Evolutionary conservation across 352 stramenopile species (phyloP).

Genomic region (Pseudoperonospora humuli): DNA sequence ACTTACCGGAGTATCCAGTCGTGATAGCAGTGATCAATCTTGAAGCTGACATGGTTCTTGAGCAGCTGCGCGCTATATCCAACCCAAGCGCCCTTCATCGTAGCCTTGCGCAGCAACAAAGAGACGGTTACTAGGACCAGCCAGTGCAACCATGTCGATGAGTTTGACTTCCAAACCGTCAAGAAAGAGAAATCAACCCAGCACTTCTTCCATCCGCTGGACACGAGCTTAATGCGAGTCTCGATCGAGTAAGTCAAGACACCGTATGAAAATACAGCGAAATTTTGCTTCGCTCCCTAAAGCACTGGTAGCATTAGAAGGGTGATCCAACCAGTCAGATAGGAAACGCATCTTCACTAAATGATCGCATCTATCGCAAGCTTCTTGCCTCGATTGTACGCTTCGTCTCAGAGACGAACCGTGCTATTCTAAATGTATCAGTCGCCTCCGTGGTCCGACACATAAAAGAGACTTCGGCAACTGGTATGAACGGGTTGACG

Average conservation of each 20-base stretch:
- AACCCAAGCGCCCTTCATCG: background rate
- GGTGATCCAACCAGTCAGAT: too few species aligned
- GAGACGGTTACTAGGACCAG: background rate
- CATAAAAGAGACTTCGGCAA: too few species aligned
- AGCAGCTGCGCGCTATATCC: background rate
- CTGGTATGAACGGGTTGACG: too few species aligned
- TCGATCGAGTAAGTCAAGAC: background rate
- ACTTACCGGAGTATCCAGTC: background rate
- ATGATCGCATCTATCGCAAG: too few species aligned
- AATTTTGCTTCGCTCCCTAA: background rate
- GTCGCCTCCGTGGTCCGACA: too few species aligned
- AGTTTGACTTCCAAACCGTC: background rate
- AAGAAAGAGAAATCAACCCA: background rate
- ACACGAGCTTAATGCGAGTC: background rate
- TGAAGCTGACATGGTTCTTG: background rate
- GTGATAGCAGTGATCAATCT: background rate
- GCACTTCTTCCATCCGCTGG: background rate
- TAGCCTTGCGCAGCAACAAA: background rate
- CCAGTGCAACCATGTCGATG: background rate
- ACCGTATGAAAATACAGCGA: background rate
- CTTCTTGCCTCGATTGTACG: too few species aligned
- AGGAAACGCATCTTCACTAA: too few species aligned
- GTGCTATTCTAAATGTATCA: too few species aligned
- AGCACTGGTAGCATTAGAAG: too few species aligned
- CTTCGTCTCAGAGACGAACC: too few species aligned